Percentiles rank a stretch among this genome's conserved stretches.
phyloP scores from a whole-genome alignment of 139 green algal genomes.

The Coelastrella sp. region DNA sequence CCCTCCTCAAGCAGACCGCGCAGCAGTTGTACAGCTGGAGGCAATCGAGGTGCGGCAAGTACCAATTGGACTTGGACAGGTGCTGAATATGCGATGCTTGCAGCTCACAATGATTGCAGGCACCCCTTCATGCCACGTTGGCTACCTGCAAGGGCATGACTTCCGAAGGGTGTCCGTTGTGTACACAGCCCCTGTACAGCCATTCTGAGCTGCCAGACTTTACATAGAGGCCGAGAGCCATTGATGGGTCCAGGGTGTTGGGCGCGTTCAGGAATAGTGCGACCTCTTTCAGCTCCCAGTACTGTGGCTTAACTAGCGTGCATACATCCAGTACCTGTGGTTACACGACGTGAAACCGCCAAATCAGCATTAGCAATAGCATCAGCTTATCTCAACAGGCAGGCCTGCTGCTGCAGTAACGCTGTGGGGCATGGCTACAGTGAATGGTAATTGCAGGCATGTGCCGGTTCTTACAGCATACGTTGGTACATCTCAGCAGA shows the following conservation, averaged over 20 bases:
- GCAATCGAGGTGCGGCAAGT: background rate
- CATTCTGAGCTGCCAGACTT: constrained; percentile 56
- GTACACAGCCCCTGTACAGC: constrained; percentile 69
- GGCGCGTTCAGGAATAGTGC: constrained; percentile 52
- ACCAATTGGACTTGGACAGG: no score
- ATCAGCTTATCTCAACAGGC: no score
- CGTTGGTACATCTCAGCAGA: no score
- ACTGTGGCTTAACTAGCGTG: constrained; percentile 52
- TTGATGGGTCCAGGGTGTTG: constrained; percentile 43
- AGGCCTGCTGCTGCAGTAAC: no score
- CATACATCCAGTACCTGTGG: constrained; percentile 57
- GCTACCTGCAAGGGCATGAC: constrained; percentile 72
- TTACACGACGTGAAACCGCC: background rate
- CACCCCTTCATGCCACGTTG: background rate
- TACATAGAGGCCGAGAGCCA: constrained; percentile 67
- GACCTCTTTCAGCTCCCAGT: constrained; percentile 60
- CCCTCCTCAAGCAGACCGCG: background rate
- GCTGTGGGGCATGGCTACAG: no score
- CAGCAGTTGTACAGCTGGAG: background rate
- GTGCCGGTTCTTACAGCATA: no score
- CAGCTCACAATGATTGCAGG: background rate
- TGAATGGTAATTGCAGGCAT: no score
- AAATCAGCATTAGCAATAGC: background rate
- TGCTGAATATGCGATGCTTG: no score
- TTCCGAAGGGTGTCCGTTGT: constrained; percentile 62